These are phyloP conservation scores for Coemansia sp. DNA, from an alignment of 192 early-diverging fungal species.

Conservation along the genomic window DNA sequence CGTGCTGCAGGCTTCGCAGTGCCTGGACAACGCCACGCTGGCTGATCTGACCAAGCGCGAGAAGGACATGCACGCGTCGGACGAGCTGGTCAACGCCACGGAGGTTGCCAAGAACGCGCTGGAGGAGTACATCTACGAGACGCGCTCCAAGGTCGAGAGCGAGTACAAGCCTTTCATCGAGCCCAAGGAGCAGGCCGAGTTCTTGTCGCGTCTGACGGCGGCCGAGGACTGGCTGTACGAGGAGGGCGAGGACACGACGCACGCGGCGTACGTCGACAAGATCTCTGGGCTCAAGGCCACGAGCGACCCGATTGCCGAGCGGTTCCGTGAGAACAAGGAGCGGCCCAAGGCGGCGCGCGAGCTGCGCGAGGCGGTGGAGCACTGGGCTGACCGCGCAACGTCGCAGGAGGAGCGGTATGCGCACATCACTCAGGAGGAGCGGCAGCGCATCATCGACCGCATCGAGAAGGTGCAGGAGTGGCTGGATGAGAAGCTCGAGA, in stretches of 20 bases:
- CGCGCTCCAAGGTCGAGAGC: slow-evolving; percentile 77
- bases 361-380: slow-evolving; percentile 75
- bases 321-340: slow-evolving; percentile 80
- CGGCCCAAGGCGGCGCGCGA: slow-evolving; percentile 78
- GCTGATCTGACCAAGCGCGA: slow-evolving; percentile 72
- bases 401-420: slow-evolving; percentile 79
- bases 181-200: slow-evolving; percentile 65
- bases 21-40: slow-evolving; percentile 57
- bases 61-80: slow-evolving; percentile 75
- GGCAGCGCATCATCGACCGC: slow-evolving; percentile 76
- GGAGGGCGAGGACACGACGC: slow-evolving; percentile 89
- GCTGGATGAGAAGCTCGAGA: slow-evolving; percentile 77
- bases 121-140: slow-evolving; percentile 98
- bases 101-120: slow-evolving; percentile 91
- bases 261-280: slow-evolving; percentile 84
- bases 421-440: slow-evolving; percentile 83
- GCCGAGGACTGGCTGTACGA: slow-evolving; percentile 98
- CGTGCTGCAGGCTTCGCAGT: slow-evolving; percentile 61
- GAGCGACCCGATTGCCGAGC: slow-evolving; percentile 76
- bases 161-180: slow-evolving; percentile 72
- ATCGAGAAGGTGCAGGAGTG: slow-evolving; percentile 75
- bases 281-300: slow-evolving; percentile 71
- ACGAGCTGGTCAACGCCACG: slow-evolving; percentile 90
- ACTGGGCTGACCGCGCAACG: slow-evolving; percentile 65
- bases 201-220: slow-evolving; percentile 65